These are phyloP conservation scores for Toxicodendron radicans DNA, from an alignment of 345 rosid species.

Conservation along the genomic window DNA sequence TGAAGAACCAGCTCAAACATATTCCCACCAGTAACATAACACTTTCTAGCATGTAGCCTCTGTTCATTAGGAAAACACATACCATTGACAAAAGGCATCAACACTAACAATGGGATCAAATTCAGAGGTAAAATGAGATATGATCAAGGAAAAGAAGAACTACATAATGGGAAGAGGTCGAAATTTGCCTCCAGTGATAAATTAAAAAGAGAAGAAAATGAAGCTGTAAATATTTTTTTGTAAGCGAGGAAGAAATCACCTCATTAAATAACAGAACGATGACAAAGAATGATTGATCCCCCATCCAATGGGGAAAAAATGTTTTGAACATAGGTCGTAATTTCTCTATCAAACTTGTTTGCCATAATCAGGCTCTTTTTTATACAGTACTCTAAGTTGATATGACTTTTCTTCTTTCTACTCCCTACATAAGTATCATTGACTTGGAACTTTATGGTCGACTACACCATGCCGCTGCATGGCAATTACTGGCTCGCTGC, in stretches of 20 bases:
- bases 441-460: conserved; percentile 21
- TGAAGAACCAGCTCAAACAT: too few relatives aligned
- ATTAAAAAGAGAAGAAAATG: not conserved
- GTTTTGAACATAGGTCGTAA: not conserved
- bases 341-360: conserved; percentile 1
- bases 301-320: conserved; percentile 15
- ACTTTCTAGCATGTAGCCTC: too few relatives aligned
- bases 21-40: too few relatives aligned
- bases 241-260: not conserved
- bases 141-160: not conserved
- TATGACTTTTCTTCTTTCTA: not conserved
- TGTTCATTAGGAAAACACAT: too few relatives aligned
- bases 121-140: too few relatives aligned
- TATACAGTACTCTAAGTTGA: conserved; percentile 6
- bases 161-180: not conserved
- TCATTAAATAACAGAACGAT: too few relatives aligned
- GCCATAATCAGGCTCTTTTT: conserved; percentile 15
- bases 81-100: too few relatives aligned
- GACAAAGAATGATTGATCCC: conserved; percentile 23
- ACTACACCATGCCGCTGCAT: conserved; percentile 70
- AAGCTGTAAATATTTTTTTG: not conserved
- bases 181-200: not conserved
- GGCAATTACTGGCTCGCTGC: conserved; percentile 75
- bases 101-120: too few relatives aligned
- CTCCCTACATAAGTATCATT: not conserved